Evolutionary conservation across 176 grass and related monocot species (phyloP), one percentile per base, ranked within the genome.

Genomic region (Pontederia paniculata): DNA sequence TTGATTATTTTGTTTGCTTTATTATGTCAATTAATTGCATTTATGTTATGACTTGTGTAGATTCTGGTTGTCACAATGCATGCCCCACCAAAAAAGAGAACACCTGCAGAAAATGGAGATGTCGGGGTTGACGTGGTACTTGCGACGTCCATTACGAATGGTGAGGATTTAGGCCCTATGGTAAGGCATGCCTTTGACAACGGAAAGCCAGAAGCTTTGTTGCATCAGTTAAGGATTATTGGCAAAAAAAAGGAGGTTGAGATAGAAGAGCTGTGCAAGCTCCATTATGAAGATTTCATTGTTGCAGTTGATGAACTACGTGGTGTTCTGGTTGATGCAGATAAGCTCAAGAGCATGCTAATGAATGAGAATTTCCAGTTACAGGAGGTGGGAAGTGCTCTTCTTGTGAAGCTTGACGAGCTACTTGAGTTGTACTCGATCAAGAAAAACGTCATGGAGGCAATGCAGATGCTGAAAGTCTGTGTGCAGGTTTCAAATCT

Each of bases 281-380:
- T 90, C 66, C 86, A 97, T 15, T 90, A 97, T 0, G 93, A 88
- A 81, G 86, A 90, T 9, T 97, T 97, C 80, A 97, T 97, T 61
- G 52, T 86, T 28, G 93, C 86, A 0, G 86, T 97, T 0, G 93
- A 97, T 1, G 93, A 97, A 58, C 45, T 97, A 1, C 83, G 80
- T 17, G 83, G 80, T 8, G 86, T 97, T 31, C 74, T 97, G 72
- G 80, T 79, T 0, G 86, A 97, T n/a, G 80, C 86, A 2, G 86
- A 97, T 58, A 81, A 90, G 66, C 70, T 97, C 2, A 97, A 88
- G 78, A 68, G 74, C 63, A 62, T 76, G 56, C 16, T 97, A 17
- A 66, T 45, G 49, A 60, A 60, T 12, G 77, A 94, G 64, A 84
- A 94, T 71, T 52, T 77, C 17, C 70, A 43, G 15, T 54, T 94